These are phyloP conservation scores for Kokia cookei DNA, from an alignment of 441 rosid genomes.

Conservation along the genomic window DNA sequence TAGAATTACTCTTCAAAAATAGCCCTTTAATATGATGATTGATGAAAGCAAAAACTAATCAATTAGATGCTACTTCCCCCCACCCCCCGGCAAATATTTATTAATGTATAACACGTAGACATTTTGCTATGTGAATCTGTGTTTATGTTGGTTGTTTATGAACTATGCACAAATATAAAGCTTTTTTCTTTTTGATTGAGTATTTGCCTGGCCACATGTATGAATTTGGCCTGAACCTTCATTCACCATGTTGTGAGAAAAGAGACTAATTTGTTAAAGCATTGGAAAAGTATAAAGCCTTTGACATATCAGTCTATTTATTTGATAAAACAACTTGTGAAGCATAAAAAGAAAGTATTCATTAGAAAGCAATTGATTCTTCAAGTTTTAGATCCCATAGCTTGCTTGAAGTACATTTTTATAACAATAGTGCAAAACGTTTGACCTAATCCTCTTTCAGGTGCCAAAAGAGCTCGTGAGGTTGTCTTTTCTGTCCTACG, in stretches of 20 bases:
- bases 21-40: background rate
- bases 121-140: background rate
- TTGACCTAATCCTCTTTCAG: constrained; percentile 29
- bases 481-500: constrained; percentile 59
- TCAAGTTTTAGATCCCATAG: background rate
- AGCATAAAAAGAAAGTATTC: background rate
- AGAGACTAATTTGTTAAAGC: background rate
- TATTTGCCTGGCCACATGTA: background rate
- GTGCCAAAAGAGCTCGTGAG: constrained; percentile 79
- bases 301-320: background rate
- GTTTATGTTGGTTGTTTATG: background rate
- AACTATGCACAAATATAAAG: background rate
- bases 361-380: background rate
- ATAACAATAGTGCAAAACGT: constrained; percentile 1
- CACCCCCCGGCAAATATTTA: too few species aligned
- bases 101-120: too few species aligned
- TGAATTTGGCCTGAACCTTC: background rate
- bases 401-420: constrained; percentile 2
- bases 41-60: background rate
- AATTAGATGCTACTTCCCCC: too few species aligned
- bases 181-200: background rate
- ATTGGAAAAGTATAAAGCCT: background rate
- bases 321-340: background rate
- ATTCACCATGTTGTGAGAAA: background rate
- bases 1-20: background rate